Percentiles rank a stretch among this genome's conserved stretches.
phyloP scores from a whole-genome alignment of 78 protist genomes.

The Dictyostelium citrinum region DNA sequence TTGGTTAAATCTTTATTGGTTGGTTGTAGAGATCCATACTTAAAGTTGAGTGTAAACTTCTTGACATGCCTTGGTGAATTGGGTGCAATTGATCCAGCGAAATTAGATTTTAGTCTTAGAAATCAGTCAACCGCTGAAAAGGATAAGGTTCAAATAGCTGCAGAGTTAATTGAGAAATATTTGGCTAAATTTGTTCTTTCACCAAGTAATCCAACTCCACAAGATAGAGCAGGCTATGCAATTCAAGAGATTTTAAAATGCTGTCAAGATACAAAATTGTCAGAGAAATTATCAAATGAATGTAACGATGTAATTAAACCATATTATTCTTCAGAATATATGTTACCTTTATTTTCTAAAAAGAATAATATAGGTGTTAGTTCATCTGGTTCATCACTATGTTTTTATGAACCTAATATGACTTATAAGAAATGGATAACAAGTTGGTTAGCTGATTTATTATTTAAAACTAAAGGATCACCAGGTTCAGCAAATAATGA shows the following conservation, averaged over 20 bases:
- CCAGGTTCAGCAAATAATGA: background rate
- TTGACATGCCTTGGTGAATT: constrained; percentile 65
- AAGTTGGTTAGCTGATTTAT: constrained; percentile 30
- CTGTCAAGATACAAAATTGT: constrained; percentile 1
- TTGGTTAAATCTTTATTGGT: constrained; percentile 23
- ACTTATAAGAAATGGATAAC: constrained; percentile 39
- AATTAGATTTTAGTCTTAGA: constrained; percentile 36
- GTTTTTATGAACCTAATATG: background rate
- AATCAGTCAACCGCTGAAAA: constrained; percentile 7
- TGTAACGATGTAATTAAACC: constrained; percentile 34
- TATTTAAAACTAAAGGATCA: constrained; percentile 19
- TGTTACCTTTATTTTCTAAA: background rate
- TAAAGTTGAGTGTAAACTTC: background rate
- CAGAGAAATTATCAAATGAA: constrained; percentile 11
- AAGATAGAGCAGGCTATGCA: constrained; percentile 83
- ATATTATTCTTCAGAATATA: constrained; percentile 37
- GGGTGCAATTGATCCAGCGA: constrained; percentile 75
- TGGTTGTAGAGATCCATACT: constrained; percentile 58
- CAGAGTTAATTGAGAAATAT: constrained; percentile 42
- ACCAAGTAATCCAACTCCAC: constrained; percentile 49
- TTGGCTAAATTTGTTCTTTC: constrained; percentile 37
- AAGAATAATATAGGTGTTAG: background rate
- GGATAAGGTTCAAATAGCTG: constrained; percentile 1
- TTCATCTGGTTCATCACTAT: background rate
- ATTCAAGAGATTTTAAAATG: constrained; percentile 75